Evolutionary conservation across 2,329 filamentous ascomycete genomes (phyloP).

Genomic region (Ascochyta clinopodiicola): DNA sequence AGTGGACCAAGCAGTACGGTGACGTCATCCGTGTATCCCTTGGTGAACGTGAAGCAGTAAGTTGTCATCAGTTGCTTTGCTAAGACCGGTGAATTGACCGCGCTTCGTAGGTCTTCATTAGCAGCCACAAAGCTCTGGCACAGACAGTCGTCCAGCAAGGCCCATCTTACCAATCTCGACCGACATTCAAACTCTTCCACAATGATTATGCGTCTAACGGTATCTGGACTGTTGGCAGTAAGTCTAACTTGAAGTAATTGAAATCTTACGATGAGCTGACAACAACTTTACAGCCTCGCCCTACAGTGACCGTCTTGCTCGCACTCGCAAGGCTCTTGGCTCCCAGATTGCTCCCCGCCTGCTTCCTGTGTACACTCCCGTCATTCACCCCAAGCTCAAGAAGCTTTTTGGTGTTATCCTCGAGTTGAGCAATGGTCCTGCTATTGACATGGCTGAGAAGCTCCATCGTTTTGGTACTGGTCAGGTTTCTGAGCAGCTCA

Average conservation of each 20-base stretch:
- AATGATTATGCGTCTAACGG: not conserved
- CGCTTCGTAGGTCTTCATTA: not conserved
- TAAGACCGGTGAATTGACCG: too few species aligned
- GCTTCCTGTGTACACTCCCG: slow-evolving; percentile 21
- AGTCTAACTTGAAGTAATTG: not conserved
- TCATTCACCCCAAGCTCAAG: slow-evolving; percentile 25
- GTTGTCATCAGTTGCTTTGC: not conserved
- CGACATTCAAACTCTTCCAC: slow-evolving; percentile 3
- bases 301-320: slow-evolving; percentile 20
- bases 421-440: slow-evolving; percentile 19
- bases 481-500: slow-evolving; percentile 23
- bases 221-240: slow-evolving; percentile 1
- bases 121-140: slow-evolving; percentile 1
- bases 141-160: not conserved
- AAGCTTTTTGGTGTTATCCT: slow-evolving; percentile 20
- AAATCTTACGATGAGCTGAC: not conserved
- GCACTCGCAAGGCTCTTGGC: slow-evolving; percentile 22
- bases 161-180: not conserved
- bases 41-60: slow-evolving; percentile 1
- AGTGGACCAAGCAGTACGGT: slow-evolving; percentile 2
- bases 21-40: slow-evolving; percentile 1
- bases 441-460: slow-evolving; percentile 22
- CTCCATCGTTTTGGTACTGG: slow-evolving; percentile 22
- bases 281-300: slow-evolving; percentile 4
- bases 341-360: slow-evolving; percentile 21